Evolutionary conservation across 1,139 yeast species (phyloP).

Genomic region (Dujonia santamariae): DNA sequence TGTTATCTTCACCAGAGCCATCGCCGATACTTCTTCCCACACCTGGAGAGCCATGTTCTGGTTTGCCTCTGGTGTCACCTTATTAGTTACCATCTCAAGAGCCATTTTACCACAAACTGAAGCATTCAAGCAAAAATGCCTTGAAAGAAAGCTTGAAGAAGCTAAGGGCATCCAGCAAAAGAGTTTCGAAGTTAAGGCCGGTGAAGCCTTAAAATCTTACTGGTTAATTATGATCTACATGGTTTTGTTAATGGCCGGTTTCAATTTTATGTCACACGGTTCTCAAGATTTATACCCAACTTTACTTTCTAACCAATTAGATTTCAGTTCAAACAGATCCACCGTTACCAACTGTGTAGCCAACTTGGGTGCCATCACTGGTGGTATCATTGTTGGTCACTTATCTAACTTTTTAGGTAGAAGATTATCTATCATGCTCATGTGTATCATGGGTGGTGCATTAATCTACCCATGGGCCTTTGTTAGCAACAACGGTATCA

Average conservation of each 20-base stretch:
- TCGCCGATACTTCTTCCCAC: conserved; percentile 14
- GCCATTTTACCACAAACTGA: conserved; percentile 13
- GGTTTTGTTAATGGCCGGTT: conserved; percentile 26
- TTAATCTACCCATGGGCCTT: conserved; percentile 66
- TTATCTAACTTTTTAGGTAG: conserved; percentile 59
- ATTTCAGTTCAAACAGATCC: conserved; percentile 46
- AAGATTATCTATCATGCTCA: conserved; percentile 42
- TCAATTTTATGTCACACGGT: conserved; percentile 63
- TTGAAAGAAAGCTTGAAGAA: conserved; percentile 6
- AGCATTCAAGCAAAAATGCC: conserved; percentile 5
- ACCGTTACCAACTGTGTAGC: conserved; percentile 71
- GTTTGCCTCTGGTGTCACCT: conserved; percentile 24
- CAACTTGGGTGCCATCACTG: conserved; percentile 65
- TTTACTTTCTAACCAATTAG: conserved; percentile 51
- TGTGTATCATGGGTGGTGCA: conserved; percentile 61
- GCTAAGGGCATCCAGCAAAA: conserved; percentile 5
- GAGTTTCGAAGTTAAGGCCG: conserved; percentile 8
- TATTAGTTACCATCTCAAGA: conserved; percentile 20
- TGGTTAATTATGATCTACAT: conserved; percentile 23
- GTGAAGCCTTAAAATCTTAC: conserved; percentile 17
- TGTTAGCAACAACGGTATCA: conserved; percentile 39
- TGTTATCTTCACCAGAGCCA: conserved; percentile 60
- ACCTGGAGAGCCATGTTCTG: conserved; percentile 23
- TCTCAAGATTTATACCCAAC: conserved; percentile 76
- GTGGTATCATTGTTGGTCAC: conserved; percentile 65